phyloP scores from a whole-genome alignment of 805 yeast genomes.

The Saccharomyces jurei region DNA sequence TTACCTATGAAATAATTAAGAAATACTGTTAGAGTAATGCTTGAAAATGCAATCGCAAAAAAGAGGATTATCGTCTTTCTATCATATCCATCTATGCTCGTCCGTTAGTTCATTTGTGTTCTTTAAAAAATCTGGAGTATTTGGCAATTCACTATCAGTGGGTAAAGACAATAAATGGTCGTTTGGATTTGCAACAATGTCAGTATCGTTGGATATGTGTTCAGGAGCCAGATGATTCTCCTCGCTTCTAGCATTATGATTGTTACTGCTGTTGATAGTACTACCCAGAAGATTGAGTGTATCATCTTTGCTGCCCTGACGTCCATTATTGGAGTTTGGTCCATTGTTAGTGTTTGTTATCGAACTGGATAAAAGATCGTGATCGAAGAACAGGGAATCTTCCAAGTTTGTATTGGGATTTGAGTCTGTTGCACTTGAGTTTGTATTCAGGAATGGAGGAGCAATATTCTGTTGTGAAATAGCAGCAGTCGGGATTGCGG shows the following conservation, averaged over 20 bases:
- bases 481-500: slow-evolving; percentile 5
- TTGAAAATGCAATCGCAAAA: not conserved
- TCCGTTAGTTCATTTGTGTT: slow-evolving; percentile 14
- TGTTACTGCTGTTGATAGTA: slow-evolving; percentile 2
- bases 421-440: not conserved
- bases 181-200: not conserved
- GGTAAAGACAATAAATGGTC: slow-evolving; percentile 7
- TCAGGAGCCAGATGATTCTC: not conserved
- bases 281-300: not conserved
- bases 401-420: not conserved
- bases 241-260: slow-evolving; percentile 4
- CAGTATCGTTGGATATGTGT: not conserved
- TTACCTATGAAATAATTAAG: not conserved
- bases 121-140: slow-evolving; percentile 21
- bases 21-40: not conserved
- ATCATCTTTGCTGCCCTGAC: not conserved
- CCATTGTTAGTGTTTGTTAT: not conserved
- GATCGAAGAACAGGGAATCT: not conserved
- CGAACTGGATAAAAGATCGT: not conserved
- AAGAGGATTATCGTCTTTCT: not conserved
- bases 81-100: slow-evolving; percentile 12
- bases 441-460: not conserved
- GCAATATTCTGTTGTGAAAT: slow-evolving; percentile 5
- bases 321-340: not conserved
- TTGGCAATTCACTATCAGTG: slow-evolving; percentile 11